These are phyloP conservation scores for Prinsepia uniflora DNA, from an alignment of 306 rosid genomes.

Conservation along the genomic window DNA sequence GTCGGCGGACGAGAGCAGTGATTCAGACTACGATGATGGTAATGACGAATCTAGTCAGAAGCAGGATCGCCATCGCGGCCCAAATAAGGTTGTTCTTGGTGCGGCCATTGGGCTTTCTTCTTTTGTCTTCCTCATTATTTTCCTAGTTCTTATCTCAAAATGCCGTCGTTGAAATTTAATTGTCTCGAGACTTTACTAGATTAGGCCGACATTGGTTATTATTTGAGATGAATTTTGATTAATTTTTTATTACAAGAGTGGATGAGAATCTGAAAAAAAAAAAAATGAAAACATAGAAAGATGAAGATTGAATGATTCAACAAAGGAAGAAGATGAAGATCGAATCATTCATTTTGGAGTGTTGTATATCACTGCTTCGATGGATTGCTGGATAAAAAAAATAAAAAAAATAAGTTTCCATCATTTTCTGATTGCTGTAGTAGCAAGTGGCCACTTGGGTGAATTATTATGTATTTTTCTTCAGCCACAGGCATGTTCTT, in stretches of 20 bases:
- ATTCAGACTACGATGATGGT: conserved; percentile 51
- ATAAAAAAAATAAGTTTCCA: conserved; percentile 27
- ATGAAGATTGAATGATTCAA: no score
- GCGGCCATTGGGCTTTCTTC: conserved; percentile 86
- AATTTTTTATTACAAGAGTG: conserved; percentile 33
- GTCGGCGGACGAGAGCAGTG: conserved; percentile 48
- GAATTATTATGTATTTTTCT: conserved; percentile 31
- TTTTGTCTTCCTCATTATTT: conserved; percentile 67
- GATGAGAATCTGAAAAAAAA: conserved; percentile 11
- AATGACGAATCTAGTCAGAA: conserved; percentile 31
- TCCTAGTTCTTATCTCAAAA: conserved; percentile 59
- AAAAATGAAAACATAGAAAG: not conserved
- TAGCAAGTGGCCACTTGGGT: conserved; percentile 10
- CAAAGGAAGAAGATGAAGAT: conserved; percentile 8
- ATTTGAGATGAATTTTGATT: conserved; percentile 23
- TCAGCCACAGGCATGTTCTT: conserved; percentile 28
- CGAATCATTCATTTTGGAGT: conserved; percentile 29
- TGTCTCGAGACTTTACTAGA: not conserved
- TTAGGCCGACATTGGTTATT: conserved; percentile 33
- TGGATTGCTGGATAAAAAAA: conserved; percentile 30
- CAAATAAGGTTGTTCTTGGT: conserved; percentile 83
- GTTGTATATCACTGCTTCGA: conserved; percentile 28
- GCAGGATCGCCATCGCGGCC: conserved; percentile 58
- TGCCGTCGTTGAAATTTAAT: conserved; percentile 57
- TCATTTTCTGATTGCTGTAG: conserved; percentile 13